A percentile compares a stretch with the other conserved stretches of the same genome.
phyloP scores from a whole-genome alignment of 305 asterid species.

The Fraxinus floribunda region DNA sequence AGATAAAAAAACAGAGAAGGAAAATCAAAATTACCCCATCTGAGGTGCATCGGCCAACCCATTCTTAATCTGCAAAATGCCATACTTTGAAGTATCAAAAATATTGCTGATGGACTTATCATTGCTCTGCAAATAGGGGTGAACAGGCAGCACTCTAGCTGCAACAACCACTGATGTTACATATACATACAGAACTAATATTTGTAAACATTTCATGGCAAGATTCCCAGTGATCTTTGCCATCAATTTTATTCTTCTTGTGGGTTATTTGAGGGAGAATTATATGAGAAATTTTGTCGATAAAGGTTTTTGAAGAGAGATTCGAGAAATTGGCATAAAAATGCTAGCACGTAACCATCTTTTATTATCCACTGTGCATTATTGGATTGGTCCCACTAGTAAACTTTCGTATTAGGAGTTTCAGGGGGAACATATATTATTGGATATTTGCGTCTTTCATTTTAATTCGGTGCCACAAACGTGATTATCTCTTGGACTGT shows the following conservation, averaged over 20 bases:
- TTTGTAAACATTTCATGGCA: constrained; percentile 26
- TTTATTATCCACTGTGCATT: constrained; percentile 7
- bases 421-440: constrained; percentile 10
- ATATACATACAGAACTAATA: constrained; percentile 32
- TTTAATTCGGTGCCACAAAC: constrained; percentile 13
- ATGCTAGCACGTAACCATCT: not conserved
- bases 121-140: constrained; percentile 51
- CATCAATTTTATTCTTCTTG: constrained; percentile 27
- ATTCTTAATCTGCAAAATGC: constrained; percentile 70
- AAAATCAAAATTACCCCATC: constrained; percentile 67
- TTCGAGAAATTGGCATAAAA: constrained; percentile 5
- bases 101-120: constrained; percentile 42
- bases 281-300: not conserved
- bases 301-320: not conserved
- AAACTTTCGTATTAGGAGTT: not conserved
- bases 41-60: constrained; percentile 89
- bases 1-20: not conserved
- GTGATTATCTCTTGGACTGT: not conserved
- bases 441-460: constrained; percentile 6
- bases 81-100: constrained; percentile 88
- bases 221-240: constrained; percentile 23
- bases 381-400: constrained; percentile 25
- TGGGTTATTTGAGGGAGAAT: not conserved
- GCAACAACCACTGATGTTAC: constrained; percentile 35
- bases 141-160: constrained; percentile 47